Evolutionary conservation across 805 yeast genomes (phyloP).

Genomic region (Zygotorulaspora sp.): DNA sequence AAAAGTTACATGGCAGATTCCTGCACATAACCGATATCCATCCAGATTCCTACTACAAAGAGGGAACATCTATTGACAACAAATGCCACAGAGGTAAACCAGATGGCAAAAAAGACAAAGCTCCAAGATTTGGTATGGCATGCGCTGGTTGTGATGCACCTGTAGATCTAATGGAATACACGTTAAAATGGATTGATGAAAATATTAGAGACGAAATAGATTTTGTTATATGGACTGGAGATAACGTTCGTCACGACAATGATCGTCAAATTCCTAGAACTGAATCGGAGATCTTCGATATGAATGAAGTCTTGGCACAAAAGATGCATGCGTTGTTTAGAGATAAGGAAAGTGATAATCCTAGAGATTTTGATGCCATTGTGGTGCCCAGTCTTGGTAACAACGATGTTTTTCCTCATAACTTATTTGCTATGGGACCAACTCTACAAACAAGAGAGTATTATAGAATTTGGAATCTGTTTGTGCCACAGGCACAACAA

Average conservation of each 20-base stretch:
- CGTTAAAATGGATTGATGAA: conserved; percentile 60
- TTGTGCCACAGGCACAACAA: conserved; percentile 72
- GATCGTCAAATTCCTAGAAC: conserved; percentile 72
- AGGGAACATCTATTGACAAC: conserved; percentile 45
- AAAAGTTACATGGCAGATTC: conserved; percentile 62
- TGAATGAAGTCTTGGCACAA: conserved; percentile 56
- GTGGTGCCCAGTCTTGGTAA: conserved; percentile 76
- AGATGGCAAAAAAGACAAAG: conserved; percentile 38
- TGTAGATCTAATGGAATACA: conserved; percentile 51
- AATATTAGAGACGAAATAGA: conserved; percentile 73
- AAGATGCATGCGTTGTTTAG: conserved; percentile 50
- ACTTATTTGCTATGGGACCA: conserved; percentile 80
- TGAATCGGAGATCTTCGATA: conserved; percentile 62
- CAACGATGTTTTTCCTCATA: conserved; percentile 87
- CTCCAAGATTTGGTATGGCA: conserved; percentile 72
- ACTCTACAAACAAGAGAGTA: conserved; percentile 80
- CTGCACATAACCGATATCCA: conserved; percentile 85
- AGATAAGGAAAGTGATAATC: conserved; percentile 42
- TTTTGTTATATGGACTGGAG: conserved; percentile 89
- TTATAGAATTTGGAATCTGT: conserved; percentile 66
- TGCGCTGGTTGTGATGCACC: conserved; percentile 77
- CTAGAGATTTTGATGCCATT: conserved; percentile 43
- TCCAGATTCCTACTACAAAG: conserved; percentile 65
- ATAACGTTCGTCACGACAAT: conserved; percentile 79
- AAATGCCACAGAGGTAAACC: conserved; percentile 51